A percentile compares a stretch with the other conserved stretches of the same genome.
Conservation (phyloP, 2,329 filamentous ascomycete genomes). For the Exophiala spinifera region DNA sequence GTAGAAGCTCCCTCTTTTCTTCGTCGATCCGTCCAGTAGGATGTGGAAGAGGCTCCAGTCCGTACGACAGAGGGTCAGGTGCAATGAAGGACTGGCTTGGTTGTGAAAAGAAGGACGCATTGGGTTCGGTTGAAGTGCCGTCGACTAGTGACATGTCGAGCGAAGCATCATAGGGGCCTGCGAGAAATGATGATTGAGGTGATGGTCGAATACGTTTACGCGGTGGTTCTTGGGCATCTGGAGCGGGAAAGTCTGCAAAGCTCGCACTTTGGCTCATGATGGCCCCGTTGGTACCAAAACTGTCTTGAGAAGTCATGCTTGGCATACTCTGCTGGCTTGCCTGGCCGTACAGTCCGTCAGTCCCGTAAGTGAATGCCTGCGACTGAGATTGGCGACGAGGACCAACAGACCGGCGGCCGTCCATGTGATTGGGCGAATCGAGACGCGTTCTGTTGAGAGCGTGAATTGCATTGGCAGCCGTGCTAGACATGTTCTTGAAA, state of each 20-base stretch:
- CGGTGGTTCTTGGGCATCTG: conserved; percentile 29
- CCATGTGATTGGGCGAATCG: conserved; percentile 73
- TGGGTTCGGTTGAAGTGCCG: conserved; percentile 45
- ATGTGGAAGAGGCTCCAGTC: conserved; percentile 46
- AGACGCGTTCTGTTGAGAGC: conserved; percentile 95
- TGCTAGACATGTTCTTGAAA: conserved; percentile 94
- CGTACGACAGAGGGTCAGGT: conserved; percentile 30
- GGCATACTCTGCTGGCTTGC: conserved; percentile 73
- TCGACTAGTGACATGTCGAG: conserved; percentile 23
- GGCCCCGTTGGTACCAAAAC: conserved; percentile 56
- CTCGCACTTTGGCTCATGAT: conserved; percentile 56
- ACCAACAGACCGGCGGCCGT: conserved; percentile 63
- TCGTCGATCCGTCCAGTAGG: conserved; percentile 64
- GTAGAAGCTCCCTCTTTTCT: conserved; percentile 74
- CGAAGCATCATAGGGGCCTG: conserved; percentile 33
- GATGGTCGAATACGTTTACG: conserved; percentile 31
- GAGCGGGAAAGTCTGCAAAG: conserved; percentile 27
- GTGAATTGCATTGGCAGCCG: conserved; percentile 86
- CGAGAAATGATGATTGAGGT: conserved; percentile 41
- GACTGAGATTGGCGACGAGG: conserved; percentile 67
- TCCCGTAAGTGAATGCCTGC: conserved; percentile 60
- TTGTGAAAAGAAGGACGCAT: conserved; percentile 47
- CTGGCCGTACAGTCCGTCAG: conserved; percentile 63
- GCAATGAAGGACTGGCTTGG: conserved; percentile 26
- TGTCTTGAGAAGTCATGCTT: conserved; percentile 70